Evolutionary conservation across 2,329 filamentous ascomycete genomes (phyloP).

Genomic region (Aspergillus glaucus): DNA sequence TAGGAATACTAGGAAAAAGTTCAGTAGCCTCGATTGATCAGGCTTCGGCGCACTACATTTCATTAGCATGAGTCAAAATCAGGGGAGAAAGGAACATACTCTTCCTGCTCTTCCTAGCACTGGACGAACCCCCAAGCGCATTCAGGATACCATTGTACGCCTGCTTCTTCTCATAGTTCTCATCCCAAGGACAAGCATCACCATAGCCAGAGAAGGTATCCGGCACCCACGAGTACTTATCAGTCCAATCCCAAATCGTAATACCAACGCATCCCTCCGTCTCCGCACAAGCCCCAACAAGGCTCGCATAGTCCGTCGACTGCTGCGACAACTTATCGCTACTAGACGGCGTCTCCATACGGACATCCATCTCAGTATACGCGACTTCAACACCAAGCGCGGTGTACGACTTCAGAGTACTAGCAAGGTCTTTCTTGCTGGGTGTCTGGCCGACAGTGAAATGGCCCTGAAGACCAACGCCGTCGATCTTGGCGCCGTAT

Average conservation of each 20-base stretch:
- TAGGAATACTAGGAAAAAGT: not conserved
- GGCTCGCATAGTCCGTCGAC: slow-evolving; percentile 25
- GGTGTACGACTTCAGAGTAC: slow-evolving; percentile 32
- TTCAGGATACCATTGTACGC: slow-evolving; percentile 35
- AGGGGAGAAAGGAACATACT: not conserved
- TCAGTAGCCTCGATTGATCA: not conserved
- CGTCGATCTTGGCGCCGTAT: slow-evolving; percentile 41
- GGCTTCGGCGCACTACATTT: not conserved
- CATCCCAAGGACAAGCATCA: slow-evolving; percentile 42
- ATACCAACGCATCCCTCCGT: slow-evolving; percentile 27
- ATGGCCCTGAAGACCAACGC: slow-evolving; percentile 41
- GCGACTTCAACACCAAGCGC: slow-evolving; percentile 37
- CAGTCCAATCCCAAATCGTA: slow-evolving; percentile 39
- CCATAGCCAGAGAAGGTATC: slow-evolving; percentile 37
- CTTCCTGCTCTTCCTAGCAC: not conserved
- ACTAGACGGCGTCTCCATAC: slow-evolving; percentile 33
- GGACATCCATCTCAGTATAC: slow-evolving; percentile 45
- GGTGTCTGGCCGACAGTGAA: slow-evolving; percentile 39
- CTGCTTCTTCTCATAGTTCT: slow-evolving; percentile 42
- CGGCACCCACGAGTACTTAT: slow-evolving; percentile 44
- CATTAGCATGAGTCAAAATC: not conserved
- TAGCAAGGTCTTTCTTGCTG: slow-evolving; percentile 30
- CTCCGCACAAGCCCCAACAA: slow-evolving; percentile 25
- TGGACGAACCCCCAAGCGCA: slow-evolving; percentile 15
- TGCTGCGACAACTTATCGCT: slow-evolving; percentile 22